A percentile compares a stretch with the other conserved stretches of the same genome.
These are phyloP conservation scores for Penicilliopsis zonata DNA, from an alignment of 495 filamentous ascomycete genomes.

Conservation along the genomic window DNA sequence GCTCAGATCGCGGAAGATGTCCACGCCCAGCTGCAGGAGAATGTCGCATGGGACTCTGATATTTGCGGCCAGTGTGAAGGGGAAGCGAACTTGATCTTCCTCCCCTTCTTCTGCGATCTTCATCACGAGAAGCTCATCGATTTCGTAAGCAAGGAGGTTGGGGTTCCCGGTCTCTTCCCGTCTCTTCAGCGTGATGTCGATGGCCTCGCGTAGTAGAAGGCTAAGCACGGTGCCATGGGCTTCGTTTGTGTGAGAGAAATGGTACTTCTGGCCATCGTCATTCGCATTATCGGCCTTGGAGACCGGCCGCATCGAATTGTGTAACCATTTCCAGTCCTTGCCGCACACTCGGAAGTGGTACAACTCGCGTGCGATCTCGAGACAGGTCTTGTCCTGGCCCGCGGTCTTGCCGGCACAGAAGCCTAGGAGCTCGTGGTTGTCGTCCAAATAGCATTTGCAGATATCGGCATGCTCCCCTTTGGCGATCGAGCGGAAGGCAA, in stretches of 20 bases:
- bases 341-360: constrained; percentile 20
- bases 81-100: constrained; percentile 7
- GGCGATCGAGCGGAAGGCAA: too few relatives aligned
- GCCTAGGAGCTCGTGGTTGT: background rate
- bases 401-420: constrained; percentile 7
- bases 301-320: constrained; percentile 16
- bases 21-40: constrained; percentile 19
- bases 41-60: constrained; percentile 26
- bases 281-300: background rate
- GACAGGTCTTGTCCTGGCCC: constrained; percentile 7
- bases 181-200: constrained; percentile 22
- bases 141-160: constrained; percentile 16
- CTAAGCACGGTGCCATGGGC: constrained; percentile 16
- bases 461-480: constrained; percentile 3
- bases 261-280: background rate
- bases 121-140: constrained; percentile 19
- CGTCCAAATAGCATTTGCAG: constrained; percentile 2
- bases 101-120: constrained; percentile 1
- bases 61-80: constrained; percentile 21
- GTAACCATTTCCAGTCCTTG: constrained; percentile 23
- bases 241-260: constrained; percentile 17
- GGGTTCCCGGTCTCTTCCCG: constrained; percentile 9
- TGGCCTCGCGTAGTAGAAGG: constrained; percentile 20
- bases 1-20: constrained; percentile 22
- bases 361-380: constrained; percentile 10